These are phyloP conservation scores for Glycine soja DNA, from an alignment of 306 rosid genomes.

Conservation along the genomic window DNA sequence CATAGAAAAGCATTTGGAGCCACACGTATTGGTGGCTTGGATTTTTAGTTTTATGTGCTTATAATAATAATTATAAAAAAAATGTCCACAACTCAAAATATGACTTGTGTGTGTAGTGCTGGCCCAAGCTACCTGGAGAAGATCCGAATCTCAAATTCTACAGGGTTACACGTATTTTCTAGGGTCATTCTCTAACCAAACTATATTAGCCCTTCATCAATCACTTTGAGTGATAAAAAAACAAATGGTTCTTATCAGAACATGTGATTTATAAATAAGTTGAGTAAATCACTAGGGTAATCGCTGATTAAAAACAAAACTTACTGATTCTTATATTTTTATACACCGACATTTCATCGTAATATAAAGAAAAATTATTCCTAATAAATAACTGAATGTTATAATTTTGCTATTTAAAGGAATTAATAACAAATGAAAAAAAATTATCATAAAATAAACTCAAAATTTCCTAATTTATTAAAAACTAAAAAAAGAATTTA, in stretches of 20 bases:
- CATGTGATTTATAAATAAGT: too few species aligned
- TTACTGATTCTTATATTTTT: too few species aligned
- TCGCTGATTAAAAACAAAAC: too few species aligned
- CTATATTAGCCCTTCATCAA: not conserved
- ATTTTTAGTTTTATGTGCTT: constrained; percentile 44
- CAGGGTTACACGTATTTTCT: constrained; percentile 35
- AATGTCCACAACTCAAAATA: constrained; percentile 40
- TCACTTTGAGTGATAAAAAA: not conserved
- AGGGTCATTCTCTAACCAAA: constrained; percentile 41
- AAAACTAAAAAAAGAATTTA: too few species aligned
- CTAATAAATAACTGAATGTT: too few species aligned
- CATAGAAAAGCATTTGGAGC: constrained; percentile 46
- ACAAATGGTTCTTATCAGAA: not conserved
- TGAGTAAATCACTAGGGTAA: too few species aligned
- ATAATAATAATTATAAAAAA: not conserved
- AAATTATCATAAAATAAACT: too few species aligned
- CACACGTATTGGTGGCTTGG: constrained; percentile 67
- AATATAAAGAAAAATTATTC: too few species aligned
- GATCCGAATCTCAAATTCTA: constrained; percentile 51
- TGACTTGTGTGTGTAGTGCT: constrained; percentile 21
- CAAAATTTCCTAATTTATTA: too few species aligned
- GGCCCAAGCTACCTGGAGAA: constrained; percentile 42
- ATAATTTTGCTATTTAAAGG: too few species aligned
- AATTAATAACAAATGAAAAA: too few species aligned
- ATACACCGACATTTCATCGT: too few species aligned